Base-by-base conservation (phyloP, 805 yeast genomes). In the Yamadazyma paraphyllophila region DNA sequence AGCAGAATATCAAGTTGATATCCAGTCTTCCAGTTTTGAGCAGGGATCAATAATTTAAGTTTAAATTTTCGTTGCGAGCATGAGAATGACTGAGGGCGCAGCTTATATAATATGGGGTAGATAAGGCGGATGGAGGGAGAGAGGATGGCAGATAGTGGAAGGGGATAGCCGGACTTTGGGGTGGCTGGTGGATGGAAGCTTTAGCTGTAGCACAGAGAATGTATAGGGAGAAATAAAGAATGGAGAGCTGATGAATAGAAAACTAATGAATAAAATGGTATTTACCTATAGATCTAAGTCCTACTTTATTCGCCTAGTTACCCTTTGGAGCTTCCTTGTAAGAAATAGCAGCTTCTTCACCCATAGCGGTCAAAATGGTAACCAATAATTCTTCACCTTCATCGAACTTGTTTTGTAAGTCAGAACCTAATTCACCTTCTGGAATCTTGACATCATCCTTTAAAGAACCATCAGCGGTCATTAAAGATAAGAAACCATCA, bases 371-470 rank as follows among this genome's bases (percentile, higher is more conserved):
- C 76, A 94, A 87, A 79, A 94, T 87, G 68, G 99, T 90, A 66
- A 94, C 96, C 67, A 88, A 77, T 71, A 94, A 83, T 72, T 94
- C 99, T 84, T 92, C 94, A 76, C 97, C 98, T 55, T 89, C 97
- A 66, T 94, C 97, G 74, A 89, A 94, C 62, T 90, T 96, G 56
- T 86, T 65, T 80, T 88, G 94, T 72, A 94, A 69, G 76, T 83
- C 81, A 65, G 88, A 94, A 78, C 99, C 99, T 64, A 94, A 77
- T 71, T 94, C 98, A 69, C 96, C 96, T 57, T 94, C 98, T 79
- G 99, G 98, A 58, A 87, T 82, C 81, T 86, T 88, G 76, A 94
- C 98, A 71, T 94, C 99, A 73, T 92, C 99, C 87, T 94, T 94
- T 83, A 96, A 88, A 74, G 88, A 94, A 82, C 99, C 99, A 61